Conservation (phyloP, 495 filamentous ascomycete species). For the Diplogelasinospora grovesii region DNA sequence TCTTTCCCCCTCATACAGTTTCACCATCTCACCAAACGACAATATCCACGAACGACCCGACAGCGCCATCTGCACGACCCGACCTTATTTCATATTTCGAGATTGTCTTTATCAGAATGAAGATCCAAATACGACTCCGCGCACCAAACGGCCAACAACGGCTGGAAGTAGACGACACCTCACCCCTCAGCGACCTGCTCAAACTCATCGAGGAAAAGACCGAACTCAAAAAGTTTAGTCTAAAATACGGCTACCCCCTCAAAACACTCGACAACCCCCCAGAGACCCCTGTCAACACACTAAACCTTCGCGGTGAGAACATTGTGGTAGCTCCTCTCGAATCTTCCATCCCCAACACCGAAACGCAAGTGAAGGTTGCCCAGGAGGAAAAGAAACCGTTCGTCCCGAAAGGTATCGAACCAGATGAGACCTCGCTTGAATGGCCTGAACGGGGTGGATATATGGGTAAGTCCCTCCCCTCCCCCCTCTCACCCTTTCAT, state of each 20-base stretch:
- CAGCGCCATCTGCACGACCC: no score
- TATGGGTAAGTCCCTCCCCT: conserved; percentile 16
- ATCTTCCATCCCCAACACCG: conserved; percentile 1
- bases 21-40: no score
- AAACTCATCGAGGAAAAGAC: conserved; percentile 29
- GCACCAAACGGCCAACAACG: conserved; percentile 37
- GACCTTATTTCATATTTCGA: no score
- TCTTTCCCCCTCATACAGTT: no score
- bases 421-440: conserved; percentile 27
- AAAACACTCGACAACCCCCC: conserved; percentile 57
- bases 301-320: conserved; percentile 76
- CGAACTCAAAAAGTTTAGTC: conserved; percentile 49
- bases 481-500: not conserved
- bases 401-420: conserved; percentile 26
- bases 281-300: conserved; percentile 28
- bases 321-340: conserved; percentile 55
- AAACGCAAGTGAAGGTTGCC: not conserved
- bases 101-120: conserved; percentile 9
- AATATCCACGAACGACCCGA: no score
- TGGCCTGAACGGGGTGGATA: conserved; percentile 26
- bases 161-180: conserved; percentile 56
- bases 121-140: conserved; percentile 34
- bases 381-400: conserved; percentile 14
- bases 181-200: conserved; percentile 52
- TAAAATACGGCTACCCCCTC: conserved; percentile 86